phyloP scores from a whole-genome alignment of 306 rosid species.

The Castanospermum australe region DNA sequence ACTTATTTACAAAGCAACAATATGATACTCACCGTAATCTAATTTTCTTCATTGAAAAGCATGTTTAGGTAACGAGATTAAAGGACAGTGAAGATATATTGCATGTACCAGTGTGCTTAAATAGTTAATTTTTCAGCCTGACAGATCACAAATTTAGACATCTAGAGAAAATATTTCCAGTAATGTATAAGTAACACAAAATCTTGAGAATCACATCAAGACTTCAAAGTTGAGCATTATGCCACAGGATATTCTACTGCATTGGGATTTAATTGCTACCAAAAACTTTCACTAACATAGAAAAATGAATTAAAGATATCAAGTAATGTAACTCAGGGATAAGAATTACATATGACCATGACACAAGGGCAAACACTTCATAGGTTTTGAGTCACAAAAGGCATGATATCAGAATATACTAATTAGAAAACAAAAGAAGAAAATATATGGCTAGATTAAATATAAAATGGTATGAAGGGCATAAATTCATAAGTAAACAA shows the following conservation, averaged over 20 bases:
- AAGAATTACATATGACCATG: not conserved
- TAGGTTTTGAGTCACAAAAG: not conserved
- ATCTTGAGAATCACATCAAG: not conserved
- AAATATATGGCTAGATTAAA: not conserved
- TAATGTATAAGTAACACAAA: not conserved
- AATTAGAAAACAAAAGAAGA: not conserved
- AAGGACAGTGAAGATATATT: not conserved
- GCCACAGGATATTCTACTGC: not conserved
- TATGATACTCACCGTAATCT: not conserved
- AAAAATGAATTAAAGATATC: not conserved
- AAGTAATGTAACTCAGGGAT: not conserved
- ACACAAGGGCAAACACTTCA: not conserved
- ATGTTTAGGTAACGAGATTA: not conserved
- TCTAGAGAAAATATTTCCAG: not conserved
- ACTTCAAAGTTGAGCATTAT: not conserved
- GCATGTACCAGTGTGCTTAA: not conserved
- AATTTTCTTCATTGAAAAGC: not conserved
- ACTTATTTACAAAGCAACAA: not conserved
- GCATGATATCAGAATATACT: not conserved
- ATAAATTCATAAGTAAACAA: not conserved
- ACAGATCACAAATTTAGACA: not conserved
- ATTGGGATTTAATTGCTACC: not conserved
- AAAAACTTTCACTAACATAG: not conserved
- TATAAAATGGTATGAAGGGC: not conserved
- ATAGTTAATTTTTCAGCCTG: not conserved